Percentiles rank a stretch among this genome's conserved stretches.
Evolutionary conservation across 495 filamentous ascomycete species (phyloP).

Genomic region (Lepraria neglecta): DNA sequence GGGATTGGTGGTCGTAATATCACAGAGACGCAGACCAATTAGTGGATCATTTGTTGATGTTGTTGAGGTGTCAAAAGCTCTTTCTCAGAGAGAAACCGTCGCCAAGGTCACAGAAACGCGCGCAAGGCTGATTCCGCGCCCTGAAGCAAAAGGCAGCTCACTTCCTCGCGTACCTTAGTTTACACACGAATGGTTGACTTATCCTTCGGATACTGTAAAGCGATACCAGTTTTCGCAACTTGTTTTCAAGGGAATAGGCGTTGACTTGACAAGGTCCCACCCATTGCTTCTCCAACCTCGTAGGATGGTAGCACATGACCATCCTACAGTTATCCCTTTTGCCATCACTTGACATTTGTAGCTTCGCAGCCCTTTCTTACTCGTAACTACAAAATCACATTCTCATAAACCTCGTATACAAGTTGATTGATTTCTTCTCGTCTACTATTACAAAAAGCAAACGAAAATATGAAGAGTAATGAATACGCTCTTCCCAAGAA

Average conservation of each 20-base stretch:
- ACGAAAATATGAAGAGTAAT: slow-evolving; percentile 45
- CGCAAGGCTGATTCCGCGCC: slow-evolving; percentile 13
- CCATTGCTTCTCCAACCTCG: too few relatives aligned
- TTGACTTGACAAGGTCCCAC: too few relatives aligned
- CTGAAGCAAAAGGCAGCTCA: not conserved
- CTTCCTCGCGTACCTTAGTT: too few relatives aligned
- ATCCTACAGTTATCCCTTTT: not conserved
- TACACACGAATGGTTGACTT: too few relatives aligned
- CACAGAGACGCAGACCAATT: not conserved
- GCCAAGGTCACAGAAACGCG: slow-evolving; percentile 17
- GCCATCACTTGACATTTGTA: too few relatives aligned
- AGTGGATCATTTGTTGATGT: not conserved
- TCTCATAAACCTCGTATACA: too few relatives aligned
- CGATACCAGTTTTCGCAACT: too few relatives aligned
- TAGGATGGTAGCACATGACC: not conserved
- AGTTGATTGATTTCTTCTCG: not conserved
- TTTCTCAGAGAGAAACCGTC: not conserved
- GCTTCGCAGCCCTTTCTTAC: too few relatives aligned
- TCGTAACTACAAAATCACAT: too few relatives aligned
- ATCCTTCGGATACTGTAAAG: too few relatives aligned
- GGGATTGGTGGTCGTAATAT: slow-evolving; percentile 15
- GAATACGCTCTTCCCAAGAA: not conserved
- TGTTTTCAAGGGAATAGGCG: too few relatives aligned
- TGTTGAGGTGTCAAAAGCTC: slow-evolving; percentile 5
- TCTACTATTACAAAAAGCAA: not conserved